These are phyloP conservation scores for Rostrohypoxylon terebratum DNA, from an alignment of 495 filamentous ascomycete species.

Conservation along the genomic window DNA sequence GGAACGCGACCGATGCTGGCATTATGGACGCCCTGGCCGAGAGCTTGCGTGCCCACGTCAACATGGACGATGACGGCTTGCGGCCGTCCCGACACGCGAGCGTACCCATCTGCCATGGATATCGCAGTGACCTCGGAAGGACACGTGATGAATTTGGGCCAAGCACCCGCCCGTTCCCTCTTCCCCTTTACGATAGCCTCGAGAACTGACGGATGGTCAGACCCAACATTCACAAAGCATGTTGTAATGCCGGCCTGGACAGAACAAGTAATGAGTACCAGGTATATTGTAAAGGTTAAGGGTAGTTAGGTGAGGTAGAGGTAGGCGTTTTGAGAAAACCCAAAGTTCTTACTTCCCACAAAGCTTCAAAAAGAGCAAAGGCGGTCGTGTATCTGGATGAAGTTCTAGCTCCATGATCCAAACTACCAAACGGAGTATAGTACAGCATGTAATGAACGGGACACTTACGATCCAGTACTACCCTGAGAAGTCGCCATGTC, in stretches of 20 bases:
- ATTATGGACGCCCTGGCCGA: conserved; percentile 83
- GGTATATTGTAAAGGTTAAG: background rate
- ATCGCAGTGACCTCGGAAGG: background rate
- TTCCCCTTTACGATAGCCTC: background rate
- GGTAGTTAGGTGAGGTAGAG: too few relatives aligned
- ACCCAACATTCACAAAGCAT: background rate
- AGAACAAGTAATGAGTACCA: background rate
- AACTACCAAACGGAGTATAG: background rate
- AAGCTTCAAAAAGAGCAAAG: background rate
- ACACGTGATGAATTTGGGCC: background rate
- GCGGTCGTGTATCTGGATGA: background rate
- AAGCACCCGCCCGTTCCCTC: background rate
- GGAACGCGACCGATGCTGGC: conserved; percentile 79
- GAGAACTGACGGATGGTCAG: background rate
- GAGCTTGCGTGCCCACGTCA: conserved; percentile 83
- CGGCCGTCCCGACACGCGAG: conserved; percentile 74
- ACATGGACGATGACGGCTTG: conserved; percentile 85
- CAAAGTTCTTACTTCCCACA: background rate
- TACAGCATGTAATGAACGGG: background rate
- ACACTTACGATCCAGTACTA: background rate
- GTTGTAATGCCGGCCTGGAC: background rate
- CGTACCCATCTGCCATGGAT: conserved; percentile 63
- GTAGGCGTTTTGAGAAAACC: background rate
- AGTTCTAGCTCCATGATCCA: background rate
- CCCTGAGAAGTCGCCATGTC: background rate